Evolutionary conservation across 805 yeast genomes (phyloP).

Genomic region (Lipomyces starkeyi): DNA sequence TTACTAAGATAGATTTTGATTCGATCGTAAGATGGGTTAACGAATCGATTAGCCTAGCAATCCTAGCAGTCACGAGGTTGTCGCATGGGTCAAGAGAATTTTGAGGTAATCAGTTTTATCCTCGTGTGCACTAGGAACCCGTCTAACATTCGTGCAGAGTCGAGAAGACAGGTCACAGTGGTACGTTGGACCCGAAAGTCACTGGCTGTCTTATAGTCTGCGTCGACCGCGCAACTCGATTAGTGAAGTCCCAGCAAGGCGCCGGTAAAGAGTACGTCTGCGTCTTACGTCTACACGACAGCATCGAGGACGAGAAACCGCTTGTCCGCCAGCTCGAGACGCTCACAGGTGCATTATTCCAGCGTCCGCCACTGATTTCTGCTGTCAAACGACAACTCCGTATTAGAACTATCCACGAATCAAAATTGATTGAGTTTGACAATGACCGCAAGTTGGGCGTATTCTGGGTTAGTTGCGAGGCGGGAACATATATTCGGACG

Average conservation of each 20-base stretch:
- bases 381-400: slow-evolving; percentile 99
- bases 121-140: not conserved
- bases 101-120: slow-evolving; percentile 46
- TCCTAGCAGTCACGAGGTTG: slow-evolving; percentile 99
- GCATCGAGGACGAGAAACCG: slow-evolving; percentile 86
- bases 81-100: slow-evolving; percentile 98
- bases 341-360: slow-evolving; percentile 97
- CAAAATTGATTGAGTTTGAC: slow-evolving; percentile 94
- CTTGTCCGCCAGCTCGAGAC: slow-evolving; percentile 87
- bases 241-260: slow-evolving; percentile 98
- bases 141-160: slow-evolving; percentile 56
- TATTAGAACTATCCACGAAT: slow-evolving; percentile 96
- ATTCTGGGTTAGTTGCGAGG: slow-evolving; percentile 99
- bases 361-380: slow-evolving; percentile 98
- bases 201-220: slow-evolving; percentile 99
- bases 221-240: slow-evolving; percentile 96
- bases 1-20: not conserved
- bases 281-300: slow-evolving; percentile 93
- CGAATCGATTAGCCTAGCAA: slow-evolving; percentile 68
- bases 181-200: slow-evolving; percentile 98
- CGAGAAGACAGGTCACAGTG: slow-evolving; percentile 98
- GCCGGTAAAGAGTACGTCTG: slow-evolving; percentile 99
- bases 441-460: slow-evolving; percentile 96
- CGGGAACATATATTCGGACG: slow-evolving; percentile 99
- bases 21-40: not conserved